Conservation (phyloP, 1,139 yeast species). For the Trichomonascaceae sp. region DNA sequence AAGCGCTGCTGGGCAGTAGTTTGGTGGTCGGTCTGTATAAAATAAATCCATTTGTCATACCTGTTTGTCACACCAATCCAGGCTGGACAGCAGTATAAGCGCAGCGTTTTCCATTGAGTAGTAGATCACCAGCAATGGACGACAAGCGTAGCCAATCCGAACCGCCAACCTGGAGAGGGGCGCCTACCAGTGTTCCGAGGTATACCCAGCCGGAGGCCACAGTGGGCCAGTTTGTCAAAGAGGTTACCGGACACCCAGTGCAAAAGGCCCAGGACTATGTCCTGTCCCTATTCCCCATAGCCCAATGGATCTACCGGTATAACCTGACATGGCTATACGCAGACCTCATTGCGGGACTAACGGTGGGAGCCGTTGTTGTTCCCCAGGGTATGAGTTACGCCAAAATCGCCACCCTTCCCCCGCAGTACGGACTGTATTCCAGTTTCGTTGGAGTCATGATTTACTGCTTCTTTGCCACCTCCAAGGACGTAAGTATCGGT, state of each 20-base stretch:
- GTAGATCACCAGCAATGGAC: no score
- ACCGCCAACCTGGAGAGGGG: no score
- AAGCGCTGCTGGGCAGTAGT: no score
- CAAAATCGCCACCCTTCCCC: conserved; percentile 63
- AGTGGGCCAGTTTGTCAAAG: conserved; percentile 6
- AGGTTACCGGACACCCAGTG: conserved; percentile 26
- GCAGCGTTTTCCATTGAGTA: no score
- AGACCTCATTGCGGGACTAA: conserved; percentile 82
- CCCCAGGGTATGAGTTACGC: conserved; percentile 98
- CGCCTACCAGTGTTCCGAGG: conserved; percentile 4
- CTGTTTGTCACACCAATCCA: no score
- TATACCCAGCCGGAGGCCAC: conserved; percentile 12
- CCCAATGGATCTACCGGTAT: conserved; percentile 73
- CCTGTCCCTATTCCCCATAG: conserved; percentile 61
- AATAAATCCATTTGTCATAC: no score
- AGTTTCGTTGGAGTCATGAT: conserved; percentile 85
- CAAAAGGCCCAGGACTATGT: conserved; percentile 33
- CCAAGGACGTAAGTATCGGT: conserved; percentile 91
- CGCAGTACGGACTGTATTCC: conserved; percentile 83
- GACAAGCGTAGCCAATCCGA: no score
- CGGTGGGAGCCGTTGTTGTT: conserved; percentile 85
- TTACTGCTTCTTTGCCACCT: conserved; percentile 84
- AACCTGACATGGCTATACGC: conserved; percentile 67
- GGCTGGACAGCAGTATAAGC: no score
- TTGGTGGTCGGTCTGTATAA: no score